phyloP scores from a whole-genome alignment of 345 rosid genomes.

The Euclidium syriacum region DNA sequence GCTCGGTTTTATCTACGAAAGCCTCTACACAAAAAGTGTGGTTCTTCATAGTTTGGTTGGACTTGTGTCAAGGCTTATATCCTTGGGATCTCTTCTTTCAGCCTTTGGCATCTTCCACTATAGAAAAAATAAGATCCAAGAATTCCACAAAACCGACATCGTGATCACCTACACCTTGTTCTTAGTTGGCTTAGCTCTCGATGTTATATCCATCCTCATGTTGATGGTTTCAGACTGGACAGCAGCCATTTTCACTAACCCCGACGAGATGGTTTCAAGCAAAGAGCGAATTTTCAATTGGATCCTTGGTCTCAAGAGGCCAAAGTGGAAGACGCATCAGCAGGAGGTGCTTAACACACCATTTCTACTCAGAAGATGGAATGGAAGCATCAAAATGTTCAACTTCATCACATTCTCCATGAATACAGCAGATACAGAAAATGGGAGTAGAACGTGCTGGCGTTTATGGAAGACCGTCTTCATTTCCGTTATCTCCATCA shows the following conservation, averaged over 20 bases:
- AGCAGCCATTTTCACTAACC: neutral
- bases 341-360: neutral
- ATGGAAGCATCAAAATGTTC: neutral
- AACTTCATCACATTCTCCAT: constrained; percentile 12
- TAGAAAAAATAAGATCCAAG: constrained; percentile 1
- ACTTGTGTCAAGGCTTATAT: neutral
- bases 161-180: constrained; percentile 11
- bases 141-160: constrained; percentile 1
- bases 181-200: constrained; percentile 5
- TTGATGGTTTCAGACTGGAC: constrained; percentile 7
- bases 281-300: neutral
- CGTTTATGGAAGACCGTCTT: neutral
- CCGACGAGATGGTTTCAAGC: neutral
- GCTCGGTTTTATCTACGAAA: constrained; percentile 38
- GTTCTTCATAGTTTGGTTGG: constrained; percentile 16
- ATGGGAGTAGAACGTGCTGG: neutral
- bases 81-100: constrained; percentile 6
- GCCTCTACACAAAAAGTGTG: constrained; percentile 27
- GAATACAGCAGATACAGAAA: neutral
- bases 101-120: neutral
- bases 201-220: neutral
- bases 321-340: neutral
- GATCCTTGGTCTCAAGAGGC: neutral
- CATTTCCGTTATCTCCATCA: neutral
- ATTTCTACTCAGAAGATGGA: constrained; percentile 5